phyloP scores from a whole-genome alignment of 306 rosid species.

The Glycine latifolia region DNA sequence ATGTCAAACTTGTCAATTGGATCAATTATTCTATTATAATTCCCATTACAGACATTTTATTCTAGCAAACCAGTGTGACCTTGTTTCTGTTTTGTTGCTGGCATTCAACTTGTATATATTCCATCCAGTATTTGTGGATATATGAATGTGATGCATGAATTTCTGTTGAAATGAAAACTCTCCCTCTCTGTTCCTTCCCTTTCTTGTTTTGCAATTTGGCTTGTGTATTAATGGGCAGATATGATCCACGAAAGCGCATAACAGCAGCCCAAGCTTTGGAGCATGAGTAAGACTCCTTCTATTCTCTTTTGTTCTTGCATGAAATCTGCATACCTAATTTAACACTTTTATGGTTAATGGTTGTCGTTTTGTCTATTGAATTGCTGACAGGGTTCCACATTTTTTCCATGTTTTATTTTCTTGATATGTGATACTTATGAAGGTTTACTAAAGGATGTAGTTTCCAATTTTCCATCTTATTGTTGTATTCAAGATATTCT shows the following conservation, averaged over 20 bases:
- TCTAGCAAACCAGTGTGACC: slow-evolving; percentile 1
- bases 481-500: slow-evolving; percentile 33
- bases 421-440: not conserved
- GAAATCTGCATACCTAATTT: slow-evolving; percentile 31
- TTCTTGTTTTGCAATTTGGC: slow-evolving; percentile 21
- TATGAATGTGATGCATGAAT: slow-evolving; percentile 23
- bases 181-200: not conserved
- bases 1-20: slow-evolving; percentile 16
- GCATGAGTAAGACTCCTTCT: slow-evolving; percentile 74
- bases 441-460: slow-evolving; percentile 5
- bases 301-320: slow-evolving; percentile 15
- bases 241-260: slow-evolving; percentile 94
- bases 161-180: slow-evolving; percentile 22
- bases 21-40: slow-evolving; percentile 14
- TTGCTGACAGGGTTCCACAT: slow-evolving; percentile 5
- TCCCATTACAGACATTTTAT: slow-evolving; percentile 28
- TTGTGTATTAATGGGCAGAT: slow-evolving; percentile 61
- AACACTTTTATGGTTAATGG: slow-evolving; percentile 27
- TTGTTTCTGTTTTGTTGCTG: slow-evolving; percentile 21
- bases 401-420: slow-evolving; percentile 16
- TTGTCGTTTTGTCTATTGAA: slow-evolving; percentile 33
- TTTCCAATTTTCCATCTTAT: slow-evolving; percentile 25
- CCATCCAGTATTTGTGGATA: slow-evolving; percentile 33
- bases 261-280: slow-evolving; percentile 95
- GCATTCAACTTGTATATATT: slow-evolving; percentile 30